Evolutionary conservation across 129 eudicot species (phyloP), one percentile per base, ranked within the genome.

Genomic region (Flaveria robusta): DNA sequence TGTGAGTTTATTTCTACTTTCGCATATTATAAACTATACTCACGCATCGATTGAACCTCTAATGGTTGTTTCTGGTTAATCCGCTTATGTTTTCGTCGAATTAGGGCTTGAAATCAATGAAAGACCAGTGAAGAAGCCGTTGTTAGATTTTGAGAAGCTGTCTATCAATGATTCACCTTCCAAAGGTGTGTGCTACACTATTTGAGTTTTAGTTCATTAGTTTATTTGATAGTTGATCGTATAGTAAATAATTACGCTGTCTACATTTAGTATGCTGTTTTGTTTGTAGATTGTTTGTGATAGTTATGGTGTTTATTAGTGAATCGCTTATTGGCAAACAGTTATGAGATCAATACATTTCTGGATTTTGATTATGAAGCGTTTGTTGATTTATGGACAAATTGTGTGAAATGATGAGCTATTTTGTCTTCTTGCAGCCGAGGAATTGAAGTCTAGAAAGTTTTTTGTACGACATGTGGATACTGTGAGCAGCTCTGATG

Each of bases 91-190:
- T 64, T 54, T 52, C 9, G 20, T 72, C 16, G 16, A 66, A 71
- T 42, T 76, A 94, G 98, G 98, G 99, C 97, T 94, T 64, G 99
- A 94, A 86, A 83, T 94, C 66, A 87, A 86, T 31, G 99, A 87
- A 73, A 85, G 99, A 71, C 96, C 99, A 20, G 34, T 83, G 59
- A 94, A 92, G 81, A 86, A 89, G 60, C 86, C 94, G 23, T 82
- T 86, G 82, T 66, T 91, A 41, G 99, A 94, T 74, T 89, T 94
- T 66, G 86, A 47, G n/a, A 94, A 91, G 63, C 88, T 94, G 13
- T 88, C 98, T 3, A 45, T 94, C 41, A 88, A 83, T 16, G 84
- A 79, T 37, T 81, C 97, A 63, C 52, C 93, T 9, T 1, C 86
- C 1, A 79, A 74, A 82, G 85, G 96, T 89, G 49, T 47, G 47